phyloP scores from a whole-genome alignment of 176 grass and related monocot species.

The Neostapfia colusana region DNA sequence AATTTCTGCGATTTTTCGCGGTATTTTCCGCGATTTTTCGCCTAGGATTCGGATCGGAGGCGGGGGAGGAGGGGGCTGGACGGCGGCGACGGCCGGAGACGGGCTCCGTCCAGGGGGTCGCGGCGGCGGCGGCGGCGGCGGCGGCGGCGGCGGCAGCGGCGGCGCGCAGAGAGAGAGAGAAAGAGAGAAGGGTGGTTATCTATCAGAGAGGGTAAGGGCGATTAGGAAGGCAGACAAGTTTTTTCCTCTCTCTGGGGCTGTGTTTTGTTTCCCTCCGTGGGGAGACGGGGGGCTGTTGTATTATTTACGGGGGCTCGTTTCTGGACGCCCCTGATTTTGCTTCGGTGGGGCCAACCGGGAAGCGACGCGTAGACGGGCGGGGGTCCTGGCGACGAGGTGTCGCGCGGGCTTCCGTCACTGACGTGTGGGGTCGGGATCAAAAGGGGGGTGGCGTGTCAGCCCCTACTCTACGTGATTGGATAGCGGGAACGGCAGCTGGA shows the following conservation, averaged over 20 bases:
- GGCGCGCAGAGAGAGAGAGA: constrained; percentile 36
- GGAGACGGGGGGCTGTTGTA: not conserved
- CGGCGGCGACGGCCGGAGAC: constrained; percentile 49
- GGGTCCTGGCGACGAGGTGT: not conserved
- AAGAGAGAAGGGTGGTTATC: constrained; percentile 45
- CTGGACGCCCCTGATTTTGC: constrained; percentile 36
- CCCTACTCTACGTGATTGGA: too few species aligned
- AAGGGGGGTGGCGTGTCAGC: not conserved
- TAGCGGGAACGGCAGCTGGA: too few species aligned
- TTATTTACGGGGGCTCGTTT: constrained; percentile 17
- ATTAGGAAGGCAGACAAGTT: constrained; percentile 65
- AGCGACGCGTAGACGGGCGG: constrained; percentile 32
- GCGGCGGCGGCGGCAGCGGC: constrained; percentile 43
- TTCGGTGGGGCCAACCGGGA: constrained; percentile 27
- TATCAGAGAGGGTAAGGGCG: constrained; percentile 41
- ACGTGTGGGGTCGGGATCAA: not conserved
- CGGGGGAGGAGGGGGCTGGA: constrained; percentile 6
- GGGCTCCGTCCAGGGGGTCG: not conserved
- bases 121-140: constrained; percentile 20
- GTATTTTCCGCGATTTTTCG: constrained; percentile 47
- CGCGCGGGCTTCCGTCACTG: not conserved
- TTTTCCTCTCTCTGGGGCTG: constrained; percentile 25
- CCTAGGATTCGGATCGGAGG: constrained; percentile 40
- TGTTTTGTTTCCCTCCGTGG: constrained; percentile 23
- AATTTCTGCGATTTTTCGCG: constrained; percentile 40